These are phyloP conservation scores for Wickerhamomyces queroliae DNA, from an alignment of 805 yeast genomes.

Conservation along the genomic window DNA sequence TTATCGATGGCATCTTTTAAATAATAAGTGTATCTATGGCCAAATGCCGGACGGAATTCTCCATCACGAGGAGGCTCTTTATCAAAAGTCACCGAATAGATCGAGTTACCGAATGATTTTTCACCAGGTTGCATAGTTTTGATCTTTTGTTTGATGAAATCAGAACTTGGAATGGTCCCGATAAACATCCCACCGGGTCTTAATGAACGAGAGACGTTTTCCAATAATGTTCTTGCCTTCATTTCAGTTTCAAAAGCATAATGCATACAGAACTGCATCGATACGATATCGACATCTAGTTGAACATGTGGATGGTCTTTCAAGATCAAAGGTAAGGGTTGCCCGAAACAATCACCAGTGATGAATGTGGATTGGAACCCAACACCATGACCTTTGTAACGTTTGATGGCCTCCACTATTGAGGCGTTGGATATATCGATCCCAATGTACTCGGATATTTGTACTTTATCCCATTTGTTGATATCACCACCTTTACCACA, in stretches of 20 bases:
- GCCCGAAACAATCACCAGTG: conserved; percentile 87
- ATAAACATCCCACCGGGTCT: conserved; percentile 81
- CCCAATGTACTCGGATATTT: conserved; percentile 76
- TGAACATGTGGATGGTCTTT: conserved; percentile 58
- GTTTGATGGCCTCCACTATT: conserved; percentile 72
- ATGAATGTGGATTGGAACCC: conserved; percentile 80
- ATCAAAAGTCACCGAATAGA: conserved; percentile 80
- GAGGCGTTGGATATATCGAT: conserved; percentile 89
- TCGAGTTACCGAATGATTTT: conserved; percentile 75
- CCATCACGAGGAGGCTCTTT: conserved; percentile 72
- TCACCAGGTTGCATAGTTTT: conserved; percentile 45
- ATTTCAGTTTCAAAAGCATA: conserved; percentile 88
- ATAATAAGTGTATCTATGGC: conserved; percentile 77
- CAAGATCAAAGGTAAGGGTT: conserved; percentile 61
- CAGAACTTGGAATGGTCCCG: conserved; percentile 93
- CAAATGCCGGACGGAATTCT: conserved; percentile 68
- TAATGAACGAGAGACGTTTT: conserved; percentile 71
- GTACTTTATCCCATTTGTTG: conserved; percentile 77
- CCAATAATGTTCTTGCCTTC: conserved; percentile 65
- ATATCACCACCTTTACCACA: conserved; percentile 99
- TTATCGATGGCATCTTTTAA: conserved; percentile 92
- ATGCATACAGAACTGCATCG: conserved; percentile 90
- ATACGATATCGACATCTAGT: conserved; percentile 83
- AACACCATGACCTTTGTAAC: conserved; percentile 54
- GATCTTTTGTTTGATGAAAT: conserved; percentile 67